Percentiles rank a stretch among this genome's conserved stretches.
phyloP scores from a whole-genome alignment of 83 land plant genomes.

The Thuja plicata region DNA sequence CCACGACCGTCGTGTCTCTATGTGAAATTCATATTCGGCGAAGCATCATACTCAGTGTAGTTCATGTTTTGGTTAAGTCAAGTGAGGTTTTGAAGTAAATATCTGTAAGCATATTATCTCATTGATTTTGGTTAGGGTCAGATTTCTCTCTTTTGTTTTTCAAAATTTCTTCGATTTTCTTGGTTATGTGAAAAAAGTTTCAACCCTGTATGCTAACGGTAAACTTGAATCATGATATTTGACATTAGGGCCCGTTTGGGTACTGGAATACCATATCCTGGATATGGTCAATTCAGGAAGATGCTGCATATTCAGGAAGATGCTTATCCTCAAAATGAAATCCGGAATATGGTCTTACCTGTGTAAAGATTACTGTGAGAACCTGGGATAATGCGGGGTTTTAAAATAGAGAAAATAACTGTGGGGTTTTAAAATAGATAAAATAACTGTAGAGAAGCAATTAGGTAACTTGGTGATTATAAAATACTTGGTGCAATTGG shows the following conservation, averaged over 20 bases:
- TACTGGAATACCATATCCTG: no score
- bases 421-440: no score
- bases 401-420: no score
- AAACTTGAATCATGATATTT: background rate
- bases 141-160: background rate
- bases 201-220: background rate
- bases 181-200: background rate
- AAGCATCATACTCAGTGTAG: background rate
- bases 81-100: background rate
- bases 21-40: background rate
- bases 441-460: background rate
- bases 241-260: background rate
- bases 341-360: no score
- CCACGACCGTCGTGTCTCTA: background rate
- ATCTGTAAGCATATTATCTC: background rate
- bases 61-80: background rate
- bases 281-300: no score
- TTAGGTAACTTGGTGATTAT: background rate
- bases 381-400: background rate
- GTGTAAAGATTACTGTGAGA: background rate
- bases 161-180: background rate
- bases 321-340: no score
- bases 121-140: background rate
- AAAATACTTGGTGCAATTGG: background rate
- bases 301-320: no score